Base-by-base conservation (phyloP, 257 asterid genomes). In the Plantago elongata region DNA sequence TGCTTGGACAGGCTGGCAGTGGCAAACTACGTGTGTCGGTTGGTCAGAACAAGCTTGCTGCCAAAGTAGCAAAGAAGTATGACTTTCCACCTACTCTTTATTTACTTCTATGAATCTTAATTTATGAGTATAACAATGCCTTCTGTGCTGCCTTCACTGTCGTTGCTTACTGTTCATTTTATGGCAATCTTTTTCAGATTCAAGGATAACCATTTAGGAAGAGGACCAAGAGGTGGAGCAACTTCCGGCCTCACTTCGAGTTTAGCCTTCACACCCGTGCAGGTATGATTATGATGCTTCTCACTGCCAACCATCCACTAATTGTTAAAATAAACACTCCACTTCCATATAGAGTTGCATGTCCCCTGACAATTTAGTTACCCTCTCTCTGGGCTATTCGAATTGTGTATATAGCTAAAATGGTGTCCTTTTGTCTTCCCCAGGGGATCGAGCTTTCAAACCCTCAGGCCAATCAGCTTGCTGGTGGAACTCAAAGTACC, bases 1-100 rank as follows among this genome's bases (percentile, higher is more conserved):
- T 92, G 99, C 95, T 92, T 10, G 99, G 99, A 60, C 97, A 92
- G 74, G 90, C 97, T 71, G 97, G 99, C 51, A 92, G 86, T 60
- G 99, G 99, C 45, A 92, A 89, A 77, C 74, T 92, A 66, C 97
- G 99, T 43, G 93, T 92, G 42, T 76, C 99, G 62, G 81, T 62
- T 57, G 89, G 88, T 40, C 85, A 83, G 75, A 92, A 82, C 86
- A 83, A 79, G 77, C 99, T 92, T 68, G 95, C 87, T 46, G 87
- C 88, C 14, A 92, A 89, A 84, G 97, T 82, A 51, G 83, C 97
- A 61, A 92, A 86, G 79, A 92, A 77, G 99, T 89, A 75, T 51
- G 86, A 59, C 29, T 47, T 30, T 57, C 43, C 49, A 69, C 43
- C 58, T 52, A 13, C 2, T 44, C 10, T 38, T 62, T 22, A 22